Percentiles rank a stretch among this genome's conserved stretches.
Conservation (phyloP, 1,284 basidiomycete species). For the Testicularia cyperi region DNA sequence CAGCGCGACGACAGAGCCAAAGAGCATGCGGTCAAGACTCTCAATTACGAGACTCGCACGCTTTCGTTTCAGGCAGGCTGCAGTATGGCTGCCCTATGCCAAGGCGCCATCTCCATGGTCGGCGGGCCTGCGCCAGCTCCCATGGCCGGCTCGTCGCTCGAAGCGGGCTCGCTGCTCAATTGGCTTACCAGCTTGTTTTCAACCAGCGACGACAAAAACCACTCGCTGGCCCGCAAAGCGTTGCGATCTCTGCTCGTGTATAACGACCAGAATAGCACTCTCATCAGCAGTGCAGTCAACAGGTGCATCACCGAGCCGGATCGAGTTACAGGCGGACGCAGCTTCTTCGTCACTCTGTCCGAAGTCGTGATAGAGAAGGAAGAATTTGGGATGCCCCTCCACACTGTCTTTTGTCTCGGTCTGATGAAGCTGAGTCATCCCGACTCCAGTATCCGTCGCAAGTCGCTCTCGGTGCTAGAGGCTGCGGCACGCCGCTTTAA, state of each 20-base stretch:
- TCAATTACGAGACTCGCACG: constrained; percentile 66
- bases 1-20: constrained; percentile 62
- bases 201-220: constrained; percentile 57
- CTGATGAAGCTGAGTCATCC: constrained; percentile 83
- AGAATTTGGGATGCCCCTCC: constrained; percentile 70
- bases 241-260: constrained; percentile 72
- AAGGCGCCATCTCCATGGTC: constrained; percentile 37
- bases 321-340: constrained; percentile 61
- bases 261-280: constrained; percentile 67
- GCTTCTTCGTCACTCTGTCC: constrained; percentile 77
- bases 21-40: constrained; percentile 59
- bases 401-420: constrained; percentile 77
- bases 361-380: constrained; percentile 71
- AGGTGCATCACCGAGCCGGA: constrained; percentile 70
- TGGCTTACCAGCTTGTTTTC: constrained; percentile 64
- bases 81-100: constrained; percentile 72
- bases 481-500: constrained; percentile 63
- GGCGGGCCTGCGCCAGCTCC: constrained; percentile 80
- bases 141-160: constrained; percentile 68
- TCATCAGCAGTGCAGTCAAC: constrained; percentile 72
- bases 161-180: constrained; percentile 61
- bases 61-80: constrained; percentile 72
- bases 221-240: constrained; percentile 67
- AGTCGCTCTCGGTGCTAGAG: constrained; percentile 78
- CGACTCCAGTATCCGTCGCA: constrained; percentile 69